Evolutionary conservation across 164 flowering plant species (phyloP), one percentile per base, ranked within the genome.

Genomic region (Akebia trifoliata): DNA sequence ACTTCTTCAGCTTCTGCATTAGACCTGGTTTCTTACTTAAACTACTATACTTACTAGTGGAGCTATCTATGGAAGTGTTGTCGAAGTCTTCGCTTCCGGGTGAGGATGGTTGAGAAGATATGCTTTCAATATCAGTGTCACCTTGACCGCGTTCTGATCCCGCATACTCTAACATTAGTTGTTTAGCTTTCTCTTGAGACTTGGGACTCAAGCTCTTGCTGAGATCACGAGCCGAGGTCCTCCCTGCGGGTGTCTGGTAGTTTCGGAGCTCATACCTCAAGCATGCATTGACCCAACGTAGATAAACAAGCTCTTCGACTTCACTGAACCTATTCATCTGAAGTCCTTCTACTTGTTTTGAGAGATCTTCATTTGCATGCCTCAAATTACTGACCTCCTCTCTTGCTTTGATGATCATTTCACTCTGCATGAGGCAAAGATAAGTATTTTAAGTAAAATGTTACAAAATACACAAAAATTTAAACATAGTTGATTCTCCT

Each of bases 281-380:
- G 73, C 99, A 94, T 12, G 97, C 97, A 74, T 94, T 94, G 54
- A 94, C 91, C 99, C 96, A 94, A 25, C 96, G 95, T 59, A 94
- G 91, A 62, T 88, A 94, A 12, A 90, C 97, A 26, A 90, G 75
- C 79, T 94, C 99, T 66, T 94, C 96, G 54, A 94, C 97, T 76
- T 94, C 99, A 68, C 95, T 86, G 63, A 88, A 90, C 52, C 96
- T 70, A 76, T 88, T 88, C 90, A 86, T 81, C 65, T 90, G 97
- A 61, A 94, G 93, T 17, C 93, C 97, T 75, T 94, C 99, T 22
- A 90, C 99, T 71, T 94, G 93, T 77, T 90, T 94, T 54, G 60
- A 64, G 38, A 94, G 80, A 65, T 88, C 97, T 65, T 94, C 95
- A 70, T 90, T 90, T 38, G 79, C 67, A 61, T 86, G 96, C 70